A percentile compares a stretch with the other conserved stretches of the same genome.
phyloP scores from a whole-genome alignment of 345 rosid species.

The Hibiscus mutabilis region DNA sequence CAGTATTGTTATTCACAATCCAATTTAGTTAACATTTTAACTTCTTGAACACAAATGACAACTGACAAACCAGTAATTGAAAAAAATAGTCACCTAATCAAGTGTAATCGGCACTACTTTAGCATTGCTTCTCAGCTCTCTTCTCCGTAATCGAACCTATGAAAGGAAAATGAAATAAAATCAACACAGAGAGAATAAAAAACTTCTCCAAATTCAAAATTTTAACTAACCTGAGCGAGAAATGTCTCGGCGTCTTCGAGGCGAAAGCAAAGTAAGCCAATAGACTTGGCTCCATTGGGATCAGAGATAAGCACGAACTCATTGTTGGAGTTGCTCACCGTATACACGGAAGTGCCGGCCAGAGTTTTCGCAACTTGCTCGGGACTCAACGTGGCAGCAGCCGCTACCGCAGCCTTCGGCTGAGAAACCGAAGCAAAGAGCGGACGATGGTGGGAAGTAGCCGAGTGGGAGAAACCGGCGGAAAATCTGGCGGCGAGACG shows the following conservation, averaged over 20 bases:
- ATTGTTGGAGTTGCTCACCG: constrained; percentile 81
- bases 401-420: constrained; percentile 33
- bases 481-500: constrained; percentile 38
- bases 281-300: constrained; percentile 72
- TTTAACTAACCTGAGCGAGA: constrained; percentile 62
- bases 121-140: constrained; percentile 60
- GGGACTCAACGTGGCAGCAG: constrained; percentile 34
- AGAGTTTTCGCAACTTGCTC: constrained; percentile 70
- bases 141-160: constrained; percentile 72
- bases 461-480: constrained; percentile 25
- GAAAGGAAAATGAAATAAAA: constrained; percentile 6
- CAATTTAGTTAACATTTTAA: not conserved
- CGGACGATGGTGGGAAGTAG: constrained; percentile 18
- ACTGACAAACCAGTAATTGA: not conserved
- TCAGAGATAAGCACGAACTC: constrained; percentile 96
- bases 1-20: not conserved
- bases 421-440: constrained; percentile 66
- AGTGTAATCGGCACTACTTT: constrained; percentile 87
- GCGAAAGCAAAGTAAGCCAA: constrained; percentile 88
- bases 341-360: constrained; percentile 68
- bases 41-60: not conserved
- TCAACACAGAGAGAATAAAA: not conserved
- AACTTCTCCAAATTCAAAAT: not conserved
- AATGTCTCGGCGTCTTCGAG: constrained; percentile 92
- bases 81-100: constrained; percentile 51